Evolutionary conservation across 208 protist species (phyloP), one percentile per base, ranked within the genome.

Genomic region (Phytomonas sp.): DNA sequence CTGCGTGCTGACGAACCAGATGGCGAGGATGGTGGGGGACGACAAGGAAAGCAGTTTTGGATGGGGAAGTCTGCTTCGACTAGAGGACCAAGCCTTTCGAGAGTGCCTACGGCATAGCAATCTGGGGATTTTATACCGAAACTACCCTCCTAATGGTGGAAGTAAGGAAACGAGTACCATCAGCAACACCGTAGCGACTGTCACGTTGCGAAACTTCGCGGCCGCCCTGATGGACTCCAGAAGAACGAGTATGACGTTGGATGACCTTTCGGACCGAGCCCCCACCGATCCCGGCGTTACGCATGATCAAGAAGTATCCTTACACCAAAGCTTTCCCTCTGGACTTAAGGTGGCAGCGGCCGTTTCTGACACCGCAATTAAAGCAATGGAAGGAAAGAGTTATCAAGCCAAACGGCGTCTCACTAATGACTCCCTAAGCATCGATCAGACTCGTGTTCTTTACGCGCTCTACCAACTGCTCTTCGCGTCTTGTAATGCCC

Each of bases 11-110:
- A 75, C 82, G 19, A 60, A 37, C 37, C 61, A 56, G 45, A 19
- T 23, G 19, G 45, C 45, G 45, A 56, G 45, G 19, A 56, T 56
- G 45, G 5, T 6, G 45, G 45, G 45, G 45, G 19, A 26, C 26
- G 45, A 56, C 26, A 56, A 56, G 63, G 74, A 74, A 34, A 84
- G 80, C 61, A 63, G 74, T 19, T 32, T 45, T 5, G 78, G 83
- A 7, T 67, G 72, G 7, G 30, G 59, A 29, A 79, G 74, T 32
- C 69, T 89, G 0, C 67, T 76, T 31, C 62, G 75, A 49, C 69
- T 92, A 11, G 83, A 88, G 70, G 80, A 91, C 37, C 75, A 75
- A 31, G 79, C 89, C 26, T 92, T 92, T 71, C 77, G 77, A 2
- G 84, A 90, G 60, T 94, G 86, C 75, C 68, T 89, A 72, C 77